These are phyloP conservation scores for Tritrichomonas foetus DNA, from an alignment of 208 protist species.

Conservation along the genomic window DNA sequence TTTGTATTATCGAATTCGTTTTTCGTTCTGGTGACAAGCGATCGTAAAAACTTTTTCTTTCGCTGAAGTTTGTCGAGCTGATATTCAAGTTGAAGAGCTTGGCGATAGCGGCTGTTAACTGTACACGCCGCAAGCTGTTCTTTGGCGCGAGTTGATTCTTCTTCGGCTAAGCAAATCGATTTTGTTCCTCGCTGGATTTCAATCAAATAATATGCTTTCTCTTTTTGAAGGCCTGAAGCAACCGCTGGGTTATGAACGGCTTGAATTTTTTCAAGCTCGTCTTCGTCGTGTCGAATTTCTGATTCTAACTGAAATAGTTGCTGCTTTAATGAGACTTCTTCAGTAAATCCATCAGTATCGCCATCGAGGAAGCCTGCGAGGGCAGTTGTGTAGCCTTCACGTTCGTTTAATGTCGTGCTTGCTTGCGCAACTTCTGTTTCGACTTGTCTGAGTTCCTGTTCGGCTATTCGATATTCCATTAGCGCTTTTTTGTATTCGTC, in stretches of 20 bases:
- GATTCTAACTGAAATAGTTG: not conserved
- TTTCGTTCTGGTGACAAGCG: not conserved
- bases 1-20: not conserved
- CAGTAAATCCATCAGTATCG: not conserved
- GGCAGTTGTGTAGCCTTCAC: not conserved
- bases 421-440: not conserved
- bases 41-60: not conserved
- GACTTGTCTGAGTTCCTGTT: not conserved
- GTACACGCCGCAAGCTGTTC: not conserved
- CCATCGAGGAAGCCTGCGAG: not conserved
- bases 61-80: not conserved
- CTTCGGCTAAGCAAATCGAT: not conserved
- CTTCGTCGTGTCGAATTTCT: not conserved
- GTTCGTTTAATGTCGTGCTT: not conserved
- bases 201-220: slow-evolving; percentile 1
- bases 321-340: not conserved
- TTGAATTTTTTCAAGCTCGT: not conserved
- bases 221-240: not conserved
- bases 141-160: not conserved
- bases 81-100: not conserved
- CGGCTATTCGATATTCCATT: not conserved
- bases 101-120: not conserved
- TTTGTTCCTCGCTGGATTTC: slow-evolving; percentile 7
- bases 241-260: not conserved
- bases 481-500: not conserved